Evolutionary conservation across 352 stramenopile genomes (phyloP), one percentile per base, ranked within the genome.

Genomic region (Lagenidium sp.): DNA sequence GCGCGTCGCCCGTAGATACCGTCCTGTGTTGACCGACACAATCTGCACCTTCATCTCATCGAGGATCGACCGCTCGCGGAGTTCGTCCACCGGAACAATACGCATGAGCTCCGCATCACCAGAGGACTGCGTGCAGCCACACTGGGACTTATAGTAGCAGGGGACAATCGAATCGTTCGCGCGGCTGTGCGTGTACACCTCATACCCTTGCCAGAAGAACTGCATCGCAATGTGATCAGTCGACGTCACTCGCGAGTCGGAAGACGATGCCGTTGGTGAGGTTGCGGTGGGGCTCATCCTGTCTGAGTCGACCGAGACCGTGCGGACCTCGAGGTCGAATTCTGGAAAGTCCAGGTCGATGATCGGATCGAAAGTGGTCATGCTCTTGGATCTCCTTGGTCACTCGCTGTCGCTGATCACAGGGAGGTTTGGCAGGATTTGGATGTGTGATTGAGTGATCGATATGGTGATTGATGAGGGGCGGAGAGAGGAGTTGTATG

Each of bases 121-220:
- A 10, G 37, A 45, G 22, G 47, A 22, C n/a, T 44, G 29, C 22
- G 39, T 47, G 39, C 47, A 62, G 7, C 44, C 57, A 24, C 45
- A 55, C 36, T 59, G 49, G 13, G 45, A 41, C 19, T 58, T 53
- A 40, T 48, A 65, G 20, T 49, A 65, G 34, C 57, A 65, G 18
- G 52, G 42, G 20, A 41, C 45, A 15, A 54, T 39, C 29, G 43
- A 57, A 23, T 65, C 52, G 4, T 31, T 45, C 11, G 25, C 51
- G 15, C 47, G 41, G 24, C 44, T 45, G 42, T 62, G 49, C 3
- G 49, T 43, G 28, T 55, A 50, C 23, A 53, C 53, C 41, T 65
- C 57, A 20, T 57, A 65, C 0, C 57, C 57, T 40, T 65, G 57
- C 57, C 57, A 65, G 45, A 38, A 65, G 28, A 65, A 65, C 42